Conservation (phyloP, 2,329 filamentous ascomycete genomes). For the Nakataea oryzae region DNA sequence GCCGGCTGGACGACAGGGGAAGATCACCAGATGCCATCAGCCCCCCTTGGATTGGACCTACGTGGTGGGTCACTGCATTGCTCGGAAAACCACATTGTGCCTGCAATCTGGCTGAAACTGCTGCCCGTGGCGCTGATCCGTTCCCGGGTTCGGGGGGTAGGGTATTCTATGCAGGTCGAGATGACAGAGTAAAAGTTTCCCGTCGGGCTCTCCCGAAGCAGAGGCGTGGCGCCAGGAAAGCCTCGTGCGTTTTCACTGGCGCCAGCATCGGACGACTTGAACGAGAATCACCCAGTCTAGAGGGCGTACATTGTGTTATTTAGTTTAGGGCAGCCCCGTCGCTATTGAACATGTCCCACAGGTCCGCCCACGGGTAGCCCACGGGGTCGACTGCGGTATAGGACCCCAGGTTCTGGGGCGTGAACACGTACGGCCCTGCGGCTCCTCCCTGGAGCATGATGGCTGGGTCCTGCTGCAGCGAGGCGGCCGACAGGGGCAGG, state of each 20-base stretch:
- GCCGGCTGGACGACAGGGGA: background rate
- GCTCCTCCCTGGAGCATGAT: background rate
- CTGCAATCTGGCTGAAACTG: background rate
- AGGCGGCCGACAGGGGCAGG: background rate
- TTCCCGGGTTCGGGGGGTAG: too few species aligned
- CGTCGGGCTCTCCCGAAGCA: background rate
- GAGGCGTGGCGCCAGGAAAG: background rate
- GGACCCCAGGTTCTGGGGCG: background rate
- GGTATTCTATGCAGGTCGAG: background rate
- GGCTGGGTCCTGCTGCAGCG: background rate
- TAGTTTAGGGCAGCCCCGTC: constrained; percentile 2
- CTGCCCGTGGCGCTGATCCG: background rate
- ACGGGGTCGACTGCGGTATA: constrained; percentile 1
- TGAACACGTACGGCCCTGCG: background rate
- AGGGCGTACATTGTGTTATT: background rate
- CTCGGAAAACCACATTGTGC: background rate
- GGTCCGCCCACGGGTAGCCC: constrained; percentile 3
- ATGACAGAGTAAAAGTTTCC: background rate
- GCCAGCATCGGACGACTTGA: background rate
- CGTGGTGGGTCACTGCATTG: too few species aligned
- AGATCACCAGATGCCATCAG: background rate
- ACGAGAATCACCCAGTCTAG: too few species aligned
- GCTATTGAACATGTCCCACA: constrained; percentile 4
- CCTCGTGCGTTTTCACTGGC: too few species aligned
- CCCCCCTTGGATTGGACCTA: background rate